These are phyloP conservation scores for Rubus idaeus DNA, from an alignment of 306 rosid species.

Conservation along the genomic window DNA sequence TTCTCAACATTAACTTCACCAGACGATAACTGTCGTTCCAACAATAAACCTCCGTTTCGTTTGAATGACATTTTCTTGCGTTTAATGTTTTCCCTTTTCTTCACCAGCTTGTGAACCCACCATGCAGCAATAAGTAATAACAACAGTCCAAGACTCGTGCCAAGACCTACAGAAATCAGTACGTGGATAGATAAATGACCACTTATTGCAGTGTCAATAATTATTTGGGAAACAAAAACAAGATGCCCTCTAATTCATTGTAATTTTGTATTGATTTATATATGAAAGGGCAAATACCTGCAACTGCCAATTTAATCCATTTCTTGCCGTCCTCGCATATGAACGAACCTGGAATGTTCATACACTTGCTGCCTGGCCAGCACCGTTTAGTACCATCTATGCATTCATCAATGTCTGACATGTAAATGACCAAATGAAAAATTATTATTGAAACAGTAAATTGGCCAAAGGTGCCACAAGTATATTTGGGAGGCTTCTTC, in stretches of 20 bases:
- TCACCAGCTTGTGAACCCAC: conserved; percentile 1
- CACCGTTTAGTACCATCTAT: neutral
- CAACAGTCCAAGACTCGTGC: neutral
- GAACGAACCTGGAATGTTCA: neutral
- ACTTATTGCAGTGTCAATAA: neutral
- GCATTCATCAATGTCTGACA: conserved; percentile 24
- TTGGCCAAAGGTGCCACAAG: no score
- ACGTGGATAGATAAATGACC: neutral
- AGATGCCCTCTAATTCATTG: neutral
- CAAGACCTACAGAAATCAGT: neutral
- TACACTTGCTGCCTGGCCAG: neutral
- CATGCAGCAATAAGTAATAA: neutral
- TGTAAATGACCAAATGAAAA: neutral
- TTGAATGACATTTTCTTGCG: conserved; percentile 2
- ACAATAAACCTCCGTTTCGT: conserved; percentile 11
- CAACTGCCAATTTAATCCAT: neutral
- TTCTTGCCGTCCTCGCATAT: neutral
- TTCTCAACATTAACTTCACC: conserved; percentile 19
- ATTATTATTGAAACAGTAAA: neutral
- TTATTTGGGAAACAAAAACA: neutral
- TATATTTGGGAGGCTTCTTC: no score
- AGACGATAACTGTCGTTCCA: neutral
- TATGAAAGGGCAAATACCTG: neutral
- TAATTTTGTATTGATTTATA: neutral
- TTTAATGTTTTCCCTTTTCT: neutral